phyloP scores from a whole-genome alignment of 495 filamentous ascomycete species.

The Penicillium malachiteum region DNA sequence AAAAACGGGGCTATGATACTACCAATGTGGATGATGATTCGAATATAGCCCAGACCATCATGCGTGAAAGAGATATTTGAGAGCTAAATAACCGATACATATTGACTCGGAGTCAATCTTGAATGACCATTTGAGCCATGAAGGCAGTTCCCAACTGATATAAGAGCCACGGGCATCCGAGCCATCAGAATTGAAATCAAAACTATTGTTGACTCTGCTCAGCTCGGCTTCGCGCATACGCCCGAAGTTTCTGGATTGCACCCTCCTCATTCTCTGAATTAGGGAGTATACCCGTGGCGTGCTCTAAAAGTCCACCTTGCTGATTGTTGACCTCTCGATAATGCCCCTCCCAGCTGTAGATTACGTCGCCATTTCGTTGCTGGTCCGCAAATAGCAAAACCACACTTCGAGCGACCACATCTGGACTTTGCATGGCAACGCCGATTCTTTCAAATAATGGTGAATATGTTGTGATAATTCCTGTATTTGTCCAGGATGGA shows the following conservation, averaged over 20 bases:
- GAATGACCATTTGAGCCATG: not conserved
- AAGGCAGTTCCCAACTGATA: not conserved
- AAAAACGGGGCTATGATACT: slow-evolving; percentile 63
- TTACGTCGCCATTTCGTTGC: slow-evolving; percentile 33
- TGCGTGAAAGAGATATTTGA: slow-evolving; percentile 12
- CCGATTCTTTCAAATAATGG: slow-evolving; percentile 23
- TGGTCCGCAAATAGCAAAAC: slow-evolving; percentile 35
- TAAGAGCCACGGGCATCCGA: not conserved
- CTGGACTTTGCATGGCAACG: slow-evolving; percentile 27
- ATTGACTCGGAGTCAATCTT: not conserved
- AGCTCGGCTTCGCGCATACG: too few species aligned
- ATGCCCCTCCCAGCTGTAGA: slow-evolving; percentile 39
- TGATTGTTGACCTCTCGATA: slow-evolving; percentile 41
- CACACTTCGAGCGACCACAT: slow-evolving; percentile 39
- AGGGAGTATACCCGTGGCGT: not conserved
- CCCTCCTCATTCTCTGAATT: not conserved
- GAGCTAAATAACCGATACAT: not conserved
- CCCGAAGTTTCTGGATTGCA: not conserved
- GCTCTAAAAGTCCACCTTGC: slow-evolving; percentile 24
- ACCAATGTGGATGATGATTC: slow-evolving; percentile 61
- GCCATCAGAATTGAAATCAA: too few species aligned
- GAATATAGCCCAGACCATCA: slow-evolving; percentile 43
- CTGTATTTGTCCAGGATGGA: slow-evolving; percentile 45
- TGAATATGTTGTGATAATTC: slow-evolving; percentile 19
- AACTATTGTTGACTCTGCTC: too few species aligned